phyloP scores from a whole-genome alignment of 352 stramenopile species.

The Phytophthora citrophthora region DNA sequence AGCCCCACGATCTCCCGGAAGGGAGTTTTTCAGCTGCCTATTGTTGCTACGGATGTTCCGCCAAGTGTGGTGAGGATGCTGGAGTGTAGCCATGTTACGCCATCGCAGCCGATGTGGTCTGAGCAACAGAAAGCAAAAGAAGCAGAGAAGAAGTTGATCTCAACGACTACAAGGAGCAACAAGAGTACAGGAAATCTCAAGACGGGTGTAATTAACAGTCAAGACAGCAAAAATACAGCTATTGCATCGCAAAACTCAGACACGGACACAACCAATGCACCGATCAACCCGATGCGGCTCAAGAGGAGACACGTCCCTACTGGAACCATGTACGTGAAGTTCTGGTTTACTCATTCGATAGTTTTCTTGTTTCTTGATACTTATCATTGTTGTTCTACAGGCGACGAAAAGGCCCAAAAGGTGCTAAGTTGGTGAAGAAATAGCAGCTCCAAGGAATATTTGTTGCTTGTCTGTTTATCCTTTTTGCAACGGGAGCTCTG shows the following conservation, averaged over 20 bases:
- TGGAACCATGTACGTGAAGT: slow-evolving; percentile 53
- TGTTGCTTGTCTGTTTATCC: slow-evolving; percentile 6
- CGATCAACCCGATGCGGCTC: slow-evolving; percentile 28
- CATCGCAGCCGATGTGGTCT: slow-evolving; percentile 41
- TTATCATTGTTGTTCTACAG: slow-evolving; percentile 26
- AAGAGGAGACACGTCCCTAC: slow-evolving; percentile 58
- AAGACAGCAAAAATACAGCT: slow-evolving; percentile 1
- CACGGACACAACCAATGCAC: slow-evolving; percentile 1
- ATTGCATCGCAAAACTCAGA: slow-evolving; percentile 18
- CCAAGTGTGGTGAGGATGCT: slow-evolving; percentile 48
- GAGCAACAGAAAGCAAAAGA: slow-evolving; percentile 30
- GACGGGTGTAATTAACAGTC: background rate
- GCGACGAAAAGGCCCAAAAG: slow-evolving; percentile 51
- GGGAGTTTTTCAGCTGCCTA: slow-evolving; percentile 48
- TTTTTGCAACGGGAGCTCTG: slow-evolving; percentile 51
- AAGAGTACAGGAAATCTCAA: background rate
- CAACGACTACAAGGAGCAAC: background rate
- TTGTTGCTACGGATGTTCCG: slow-evolving; percentile 35
- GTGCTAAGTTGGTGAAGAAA: slow-evolving; percentile 61
- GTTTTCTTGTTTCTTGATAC: background rate
- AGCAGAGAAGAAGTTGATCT: slow-evolving; percentile 3
- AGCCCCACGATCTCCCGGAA: slow-evolving; percentile 59
- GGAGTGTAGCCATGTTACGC: slow-evolving; percentile 39
- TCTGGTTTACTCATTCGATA: background rate
- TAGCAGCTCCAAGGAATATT: slow-evolving; percentile 16